Evolutionary conservation across 2,329 filamentous ascomycete genomes (phyloP).

Genomic region (Moelleriella libera): DNA sequence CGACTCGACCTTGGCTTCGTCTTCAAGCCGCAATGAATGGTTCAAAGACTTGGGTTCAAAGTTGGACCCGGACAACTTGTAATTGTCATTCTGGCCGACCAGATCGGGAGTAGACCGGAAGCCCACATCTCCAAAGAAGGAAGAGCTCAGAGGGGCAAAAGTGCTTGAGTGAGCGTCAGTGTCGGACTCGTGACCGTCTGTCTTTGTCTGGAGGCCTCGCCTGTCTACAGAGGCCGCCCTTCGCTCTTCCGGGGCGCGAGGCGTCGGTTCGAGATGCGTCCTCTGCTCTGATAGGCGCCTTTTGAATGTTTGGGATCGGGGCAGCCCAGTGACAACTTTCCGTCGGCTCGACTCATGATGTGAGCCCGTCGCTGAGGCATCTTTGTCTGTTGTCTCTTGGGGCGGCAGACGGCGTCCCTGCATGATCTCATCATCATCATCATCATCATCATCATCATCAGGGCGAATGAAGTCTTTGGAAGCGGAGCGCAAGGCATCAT

Average conservation of each 20-base stretch:
- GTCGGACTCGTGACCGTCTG: conserved; percentile 9
- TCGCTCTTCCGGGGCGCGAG: conserved; percentile 50
- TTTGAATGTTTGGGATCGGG: conserved; percentile 65
- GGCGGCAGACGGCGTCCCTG: too few relatives aligned
- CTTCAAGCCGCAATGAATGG: conserved; percentile 2
- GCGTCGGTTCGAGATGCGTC: conserved; percentile 53
- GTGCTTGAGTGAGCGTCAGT: conserved; percentile 30
- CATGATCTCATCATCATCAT: neutral
- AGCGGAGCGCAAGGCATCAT: too few relatives aligned
- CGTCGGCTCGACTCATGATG: conserved; percentile 14
- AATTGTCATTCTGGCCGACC: neutral
- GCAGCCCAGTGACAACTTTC: conserved; percentile 64
- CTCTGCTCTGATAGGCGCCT: conserved; percentile 71
- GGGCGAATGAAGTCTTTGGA: too few relatives aligned
- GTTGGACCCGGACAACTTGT: neutral
- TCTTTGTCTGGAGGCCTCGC: conserved; percentile 1
- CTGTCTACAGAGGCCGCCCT: conserved; percentile 56
- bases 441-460: neutral
- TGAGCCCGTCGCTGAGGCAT: neutral
- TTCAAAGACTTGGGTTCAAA: neutral
- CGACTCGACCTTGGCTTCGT: conserved; percentile 13
- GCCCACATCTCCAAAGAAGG: neutral
- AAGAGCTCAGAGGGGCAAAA: conserved; percentile 24
- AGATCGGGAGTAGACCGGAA: neutral
- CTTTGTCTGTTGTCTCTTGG: neutral